A percentile compares a stretch with the other conserved stretches of the same genome.
These are phyloP conservation scores for Flaveria sonorensis DNA, from an alignment of 129 eudicot species.

Conservation along the genomic window DNA sequence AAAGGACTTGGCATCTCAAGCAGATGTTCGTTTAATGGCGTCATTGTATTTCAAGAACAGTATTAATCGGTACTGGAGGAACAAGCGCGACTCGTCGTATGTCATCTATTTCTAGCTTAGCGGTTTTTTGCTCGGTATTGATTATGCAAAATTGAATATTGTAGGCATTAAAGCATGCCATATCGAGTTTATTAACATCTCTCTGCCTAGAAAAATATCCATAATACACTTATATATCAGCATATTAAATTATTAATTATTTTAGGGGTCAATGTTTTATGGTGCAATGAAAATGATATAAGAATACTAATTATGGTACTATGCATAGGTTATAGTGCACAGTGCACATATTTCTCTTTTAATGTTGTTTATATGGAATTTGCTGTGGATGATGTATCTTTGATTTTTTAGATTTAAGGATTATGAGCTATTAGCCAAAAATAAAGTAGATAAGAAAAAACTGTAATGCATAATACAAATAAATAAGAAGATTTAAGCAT, in stretches of 20 bases:
- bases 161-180: conserved; percentile 15
- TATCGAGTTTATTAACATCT: neutral
- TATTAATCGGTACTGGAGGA: conserved; percentile 81
- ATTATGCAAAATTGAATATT: conserved; percentile 13
- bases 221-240: neutral
- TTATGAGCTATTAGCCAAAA: conserved; percentile 11
- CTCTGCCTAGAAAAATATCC: neutral
- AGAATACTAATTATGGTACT: conserved; percentile 10
- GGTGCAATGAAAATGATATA: neutral
- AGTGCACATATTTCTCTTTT: neutral
- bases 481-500: neutral
- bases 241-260: neutral
- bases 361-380: conserved; percentile 5
- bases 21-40: conserved; percentile 86
- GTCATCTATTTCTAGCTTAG: conserved; percentile 23
- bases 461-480: neutral
- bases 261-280: neutral
- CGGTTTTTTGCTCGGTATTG: neutral
- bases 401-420: neutral
- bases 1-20: conserved; percentile 63
- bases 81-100: conserved; percentile 67
- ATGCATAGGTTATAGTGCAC: neutral
- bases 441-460: neutral
- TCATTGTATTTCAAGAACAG: conserved; percentile 88
- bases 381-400: conserved; percentile 12